Evolutionary conservation across 768 basidiomycete genomes (phyloP), one percentile per base, ranked within the genome.

Genomic region (Boletus rubescentipes): DNA sequence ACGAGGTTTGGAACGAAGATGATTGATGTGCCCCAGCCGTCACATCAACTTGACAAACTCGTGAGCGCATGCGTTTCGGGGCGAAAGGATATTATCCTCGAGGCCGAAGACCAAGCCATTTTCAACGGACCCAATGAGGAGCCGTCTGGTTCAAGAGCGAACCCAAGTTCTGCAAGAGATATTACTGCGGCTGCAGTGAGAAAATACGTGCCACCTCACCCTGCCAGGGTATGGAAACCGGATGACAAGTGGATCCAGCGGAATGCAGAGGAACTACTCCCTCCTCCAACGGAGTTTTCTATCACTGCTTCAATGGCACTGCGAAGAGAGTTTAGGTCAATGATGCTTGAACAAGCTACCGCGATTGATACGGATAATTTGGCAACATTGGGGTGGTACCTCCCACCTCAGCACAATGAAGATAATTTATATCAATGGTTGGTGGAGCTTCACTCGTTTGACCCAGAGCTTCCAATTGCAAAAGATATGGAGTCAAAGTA

Each of bases 361-460:
- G 71, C 73, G 18, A 72, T 74, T 11, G 72, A 78, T 42, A 65
- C 81, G 45, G 76, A 71, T 46, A 79, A 83, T 52, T 35, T 63
- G 15, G 52, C 35, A 37, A 42, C 23, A 7, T 71, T 89, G 1
- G 89, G 87, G 11, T 90, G 87, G 84, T 87, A 84, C 64, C 75
- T 90, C 67, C 80, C 86, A 12, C 79, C 77, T 16, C 83, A 85
- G n/a, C 68, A 81, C 39, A 81, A 86, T 20, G 80, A 79, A 9
- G 82, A 87, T 62, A 87, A 87, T 58, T 67, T 87, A 18, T 86
- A 84, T 67, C 84, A 85, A 61, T 88, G 85, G 86, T 79, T 88
- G 53, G 78, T 89, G 11, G 87, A 89, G 67, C 68, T 88, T 71
- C 86, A 87, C 67, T 86, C 84, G 18, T 84, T 89, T 59, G 86